These are phyloP conservation scores for Eudorina sp. DNA, from an alignment of 139 green algal species.

Conservation along the genomic window DNA sequence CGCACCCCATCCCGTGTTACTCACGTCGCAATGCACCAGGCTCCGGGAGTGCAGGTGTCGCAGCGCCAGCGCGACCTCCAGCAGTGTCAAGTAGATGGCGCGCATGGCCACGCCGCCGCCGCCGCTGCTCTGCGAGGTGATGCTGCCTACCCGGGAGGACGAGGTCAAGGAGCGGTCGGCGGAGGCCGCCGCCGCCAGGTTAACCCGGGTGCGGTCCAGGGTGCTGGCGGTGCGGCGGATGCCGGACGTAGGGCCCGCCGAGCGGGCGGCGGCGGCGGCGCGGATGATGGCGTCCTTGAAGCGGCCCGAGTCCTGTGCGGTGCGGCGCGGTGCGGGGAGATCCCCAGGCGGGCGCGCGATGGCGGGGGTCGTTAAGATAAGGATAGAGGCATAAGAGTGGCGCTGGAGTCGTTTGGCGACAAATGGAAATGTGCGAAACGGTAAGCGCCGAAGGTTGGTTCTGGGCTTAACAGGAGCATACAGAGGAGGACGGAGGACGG, in stretches of 20 bases:
- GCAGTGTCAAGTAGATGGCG: slow-evolving; percentile 42
- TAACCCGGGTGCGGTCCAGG: background rate
- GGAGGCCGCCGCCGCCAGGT: background rate
- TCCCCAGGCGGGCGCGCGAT: no score
- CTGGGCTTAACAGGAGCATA: no score
- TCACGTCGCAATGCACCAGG: slow-evolving; percentile 85
- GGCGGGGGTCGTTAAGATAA: no score
- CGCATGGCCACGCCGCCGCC: background rate
- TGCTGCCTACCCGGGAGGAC: no score
- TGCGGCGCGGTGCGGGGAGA: no score
- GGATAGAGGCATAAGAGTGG: no score
- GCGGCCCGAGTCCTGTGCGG: background rate
- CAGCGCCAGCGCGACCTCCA: slow-evolving; percentile 55
- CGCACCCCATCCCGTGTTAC: slow-evolving; percentile 26
- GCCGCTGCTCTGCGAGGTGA: background rate
- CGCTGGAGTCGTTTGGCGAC: no score
- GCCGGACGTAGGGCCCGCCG: background rate
- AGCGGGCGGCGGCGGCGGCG: background rate
- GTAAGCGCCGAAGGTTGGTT: no score
- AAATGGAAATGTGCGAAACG: no score
- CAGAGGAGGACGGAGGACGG: no score
- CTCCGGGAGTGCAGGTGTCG: slow-evolving; percentile 80
- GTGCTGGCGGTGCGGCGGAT: background rate
- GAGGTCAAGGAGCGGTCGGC: background rate
- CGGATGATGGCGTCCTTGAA: slow-evolving; percentile 5